phyloP scores from a whole-genome alignment of 2,329 filamentous ascomycete species.

The Fusarium nodosum region DNA sequence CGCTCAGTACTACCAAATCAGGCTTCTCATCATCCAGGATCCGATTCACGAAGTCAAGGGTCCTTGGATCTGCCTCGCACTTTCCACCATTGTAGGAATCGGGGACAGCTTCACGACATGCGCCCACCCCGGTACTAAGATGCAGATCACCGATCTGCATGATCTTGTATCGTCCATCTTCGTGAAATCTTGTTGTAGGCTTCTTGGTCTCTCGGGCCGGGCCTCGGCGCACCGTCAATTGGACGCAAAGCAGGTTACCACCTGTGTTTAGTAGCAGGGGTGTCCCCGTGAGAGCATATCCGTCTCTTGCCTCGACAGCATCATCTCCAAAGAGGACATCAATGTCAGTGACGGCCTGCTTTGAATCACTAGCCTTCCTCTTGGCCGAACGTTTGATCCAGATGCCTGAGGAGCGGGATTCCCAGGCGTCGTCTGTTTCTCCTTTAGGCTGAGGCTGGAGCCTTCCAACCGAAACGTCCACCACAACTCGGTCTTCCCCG shows the following conservation, averaged over 20 bases:
- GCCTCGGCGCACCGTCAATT: conserved; percentile 84
- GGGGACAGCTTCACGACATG: conserved; percentile 88
- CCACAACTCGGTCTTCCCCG: conserved; percentile 80
- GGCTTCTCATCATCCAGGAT: conserved; percentile 94
- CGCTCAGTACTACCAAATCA: conserved; percentile 90
- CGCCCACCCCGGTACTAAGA: conserved; percentile 87
- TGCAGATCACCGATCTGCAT: conserved; percentile 97
- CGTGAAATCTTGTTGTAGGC: conserved; percentile 81
- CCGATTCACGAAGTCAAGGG: conserved; percentile 86
- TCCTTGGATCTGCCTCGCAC: conserved; percentile 93
- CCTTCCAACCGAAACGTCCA: conserved; percentile 82
- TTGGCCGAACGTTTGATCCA: conserved; percentile 85
- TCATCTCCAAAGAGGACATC: conserved; percentile 93
- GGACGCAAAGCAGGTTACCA: conserved; percentile 74
- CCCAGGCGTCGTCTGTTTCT: conserved; percentile 76
- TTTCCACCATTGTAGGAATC: conserved; percentile 77
- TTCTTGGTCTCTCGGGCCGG: conserved; percentile 73
- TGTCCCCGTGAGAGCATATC: conserved; percentile 84
- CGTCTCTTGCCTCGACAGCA: conserved; percentile 87
- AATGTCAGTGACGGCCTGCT: conserved; percentile 80
- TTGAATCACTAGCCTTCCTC: conserved; percentile 80
- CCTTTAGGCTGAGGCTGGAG: conserved; percentile 70
- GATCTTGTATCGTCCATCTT: conserved; percentile 96
- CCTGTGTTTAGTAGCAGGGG: conserved; percentile 77
- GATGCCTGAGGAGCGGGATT: conserved; percentile 79